Percentiles rank a stretch among this genome's conserved stretches.
phyloP scores from a whole-genome alignment of 2,329 filamentous ascomycete species.

The Aspergillus hiratsukae region DNA sequence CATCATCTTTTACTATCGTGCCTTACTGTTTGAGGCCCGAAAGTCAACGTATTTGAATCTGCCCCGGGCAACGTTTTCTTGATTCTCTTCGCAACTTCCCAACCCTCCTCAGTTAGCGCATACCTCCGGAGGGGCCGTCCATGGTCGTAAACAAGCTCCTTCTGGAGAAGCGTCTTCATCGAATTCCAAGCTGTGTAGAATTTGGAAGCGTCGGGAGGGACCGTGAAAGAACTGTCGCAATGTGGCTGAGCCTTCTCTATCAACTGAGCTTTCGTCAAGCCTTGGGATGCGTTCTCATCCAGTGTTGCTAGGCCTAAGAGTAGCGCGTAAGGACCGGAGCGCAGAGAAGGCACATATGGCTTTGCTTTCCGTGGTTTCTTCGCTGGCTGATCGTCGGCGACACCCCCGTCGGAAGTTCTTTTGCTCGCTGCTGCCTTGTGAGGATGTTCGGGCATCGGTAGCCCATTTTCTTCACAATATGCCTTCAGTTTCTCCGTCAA shows the following conservation, averaged over 20 bases:
- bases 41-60: conserved; percentile 14
- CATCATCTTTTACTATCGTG: neutral
- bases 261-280: conserved; percentile 64
- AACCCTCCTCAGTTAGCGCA: conserved; percentile 69
- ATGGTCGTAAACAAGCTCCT: conserved; percentile 69
- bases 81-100: conserved; percentile 67
- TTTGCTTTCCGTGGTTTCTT: conserved; percentile 58
- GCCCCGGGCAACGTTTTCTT: conserved; percentile 44
- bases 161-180: conserved; percentile 69
- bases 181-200: conserved; percentile 80
- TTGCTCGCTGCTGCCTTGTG: conserved; percentile 32
- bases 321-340: conserved; percentile 72
- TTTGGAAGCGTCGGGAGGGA: conserved; percentile 61
- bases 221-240: conserved; percentile 69
- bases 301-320: conserved; percentile 62
- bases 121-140: conserved; percentile 66
- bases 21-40: conserved; percentile 12
- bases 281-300: conserved; percentile 50
- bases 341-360: conserved; percentile 65
- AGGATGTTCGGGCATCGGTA: conserved; percentile 62
- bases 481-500: conserved; percentile 55
- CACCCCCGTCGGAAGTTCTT: conserved; percentile 26
- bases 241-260: conserved; percentile 66
- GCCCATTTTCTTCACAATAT: conserved; percentile 62
- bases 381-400: conserved; percentile 32